These are phyloP conservation scores for Scortechinia acanthostroma DNA, from an alignment of 2,329 filamentous ascomycete genomes.

Conservation along the genomic window DNA sequence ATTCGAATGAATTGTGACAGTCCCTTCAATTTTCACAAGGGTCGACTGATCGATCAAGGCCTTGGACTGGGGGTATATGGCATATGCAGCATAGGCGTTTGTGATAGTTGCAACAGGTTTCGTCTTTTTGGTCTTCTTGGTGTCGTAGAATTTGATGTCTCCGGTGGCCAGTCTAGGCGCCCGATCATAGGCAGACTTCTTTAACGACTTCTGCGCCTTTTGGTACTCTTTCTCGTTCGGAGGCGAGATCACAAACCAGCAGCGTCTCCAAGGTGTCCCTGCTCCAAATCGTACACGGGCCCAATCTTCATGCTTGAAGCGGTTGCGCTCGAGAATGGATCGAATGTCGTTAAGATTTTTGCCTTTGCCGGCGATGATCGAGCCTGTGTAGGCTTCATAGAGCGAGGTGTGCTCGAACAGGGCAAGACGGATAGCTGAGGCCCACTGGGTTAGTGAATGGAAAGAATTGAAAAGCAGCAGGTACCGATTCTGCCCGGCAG, in stretches of 20 bases:
- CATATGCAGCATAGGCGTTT: constrained; percentile 59
- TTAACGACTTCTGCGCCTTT: constrained; percentile 51
- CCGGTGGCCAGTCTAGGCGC: constrained; percentile 42
- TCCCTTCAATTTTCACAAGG: constrained; percentile 59
- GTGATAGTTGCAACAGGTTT: constrained; percentile 58
- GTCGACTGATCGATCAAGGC: constrained; percentile 63
- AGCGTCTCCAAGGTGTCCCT: constrained; percentile 62
- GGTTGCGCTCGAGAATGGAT: constrained; percentile 48
- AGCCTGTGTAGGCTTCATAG: constrained; percentile 64
- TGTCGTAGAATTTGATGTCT: constrained; percentile 62
- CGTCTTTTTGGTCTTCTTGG: constrained; percentile 60
- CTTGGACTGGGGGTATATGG: constrained; percentile 63
- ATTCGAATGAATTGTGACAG: constrained; percentile 51
- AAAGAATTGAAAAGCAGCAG: constrained; percentile 64
- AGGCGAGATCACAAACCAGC: constrained; percentile 62
- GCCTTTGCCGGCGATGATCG: constrained; percentile 62
- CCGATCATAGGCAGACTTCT: constrained; percentile 49
- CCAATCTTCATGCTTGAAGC: constrained; percentile 60
- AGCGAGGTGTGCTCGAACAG: constrained; percentile 63
- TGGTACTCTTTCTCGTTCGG: constrained; percentile 60
- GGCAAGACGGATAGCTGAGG: constrained; percentile 57
- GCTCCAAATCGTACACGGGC: constrained; percentile 62
- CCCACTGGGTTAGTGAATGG: constrained; percentile 64
- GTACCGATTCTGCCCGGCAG: constrained; percentile 63
- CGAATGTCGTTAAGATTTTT: constrained; percentile 56